These are phyloP conservation scores for Starmerella powellii DNA, from an alignment of 805 yeast genomes.

Conservation along the genomic window DNA sequence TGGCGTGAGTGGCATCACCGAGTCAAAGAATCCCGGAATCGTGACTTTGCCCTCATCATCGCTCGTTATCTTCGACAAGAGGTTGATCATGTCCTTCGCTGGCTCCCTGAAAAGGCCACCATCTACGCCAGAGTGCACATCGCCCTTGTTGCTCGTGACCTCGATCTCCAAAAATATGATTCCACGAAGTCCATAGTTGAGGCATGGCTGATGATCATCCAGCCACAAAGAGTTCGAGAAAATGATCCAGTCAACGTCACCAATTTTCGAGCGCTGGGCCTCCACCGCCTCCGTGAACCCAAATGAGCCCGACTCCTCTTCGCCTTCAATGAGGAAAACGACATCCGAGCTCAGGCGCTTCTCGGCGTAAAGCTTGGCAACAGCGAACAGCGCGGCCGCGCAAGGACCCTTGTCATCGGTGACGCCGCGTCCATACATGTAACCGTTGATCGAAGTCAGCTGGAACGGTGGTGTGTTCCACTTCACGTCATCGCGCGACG, in stretches of 20 bases:
- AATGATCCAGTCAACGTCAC: constrained; percentile 76
- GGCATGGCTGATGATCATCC: constrained; percentile 76
- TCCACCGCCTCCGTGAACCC: constrained; percentile 66
- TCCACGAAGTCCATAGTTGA: constrained; percentile 90
- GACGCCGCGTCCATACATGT: constrained; percentile 80
- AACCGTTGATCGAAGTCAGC: constrained; percentile 69
- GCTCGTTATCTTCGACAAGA: constrained; percentile 49
- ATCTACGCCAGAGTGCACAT: constrained; percentile 91
- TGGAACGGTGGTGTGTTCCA: constrained; percentile 77
- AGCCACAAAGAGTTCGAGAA: constrained; percentile 91
- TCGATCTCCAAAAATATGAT: constrained; percentile 69
- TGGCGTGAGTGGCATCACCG: constrained; percentile 45
- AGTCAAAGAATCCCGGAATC: constrained; percentile 60
- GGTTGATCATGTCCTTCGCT: constrained; percentile 65
- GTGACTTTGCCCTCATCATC: constrained; percentile 42
- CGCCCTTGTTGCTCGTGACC: constrained; percentile 63
- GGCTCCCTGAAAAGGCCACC: constrained; percentile 90
- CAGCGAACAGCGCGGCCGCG: constrained; percentile 75
- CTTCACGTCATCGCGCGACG: constrained; percentile 36
- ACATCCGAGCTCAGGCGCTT: constrained; percentile 55
- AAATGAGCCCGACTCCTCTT: constrained; percentile 84
- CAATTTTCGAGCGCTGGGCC: constrained; percentile 39
- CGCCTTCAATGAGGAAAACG: constrained; percentile 81
- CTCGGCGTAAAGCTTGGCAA: constrained; percentile 50
- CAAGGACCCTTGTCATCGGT: constrained; percentile 93